These are phyloP conservation scores for Ganoderma lucidum DNA, from an alignment of 1,284 basidiomycete species.

Conservation along the genomic window DNA sequence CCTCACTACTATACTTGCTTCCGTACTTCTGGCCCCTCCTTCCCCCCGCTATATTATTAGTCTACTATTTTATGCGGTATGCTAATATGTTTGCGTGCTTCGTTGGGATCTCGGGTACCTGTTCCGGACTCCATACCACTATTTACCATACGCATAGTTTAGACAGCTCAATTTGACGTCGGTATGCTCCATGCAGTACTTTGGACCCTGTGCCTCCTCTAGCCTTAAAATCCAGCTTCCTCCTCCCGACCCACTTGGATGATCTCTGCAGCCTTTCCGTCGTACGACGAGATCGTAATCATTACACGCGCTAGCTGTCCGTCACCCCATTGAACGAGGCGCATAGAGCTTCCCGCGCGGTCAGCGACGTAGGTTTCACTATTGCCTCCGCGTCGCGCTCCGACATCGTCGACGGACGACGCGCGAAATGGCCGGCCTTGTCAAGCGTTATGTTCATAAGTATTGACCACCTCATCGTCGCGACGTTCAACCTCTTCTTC, in stretches of 20 bases:
- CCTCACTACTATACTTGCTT: constrained; percentile 27
- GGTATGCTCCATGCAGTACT: background rate
- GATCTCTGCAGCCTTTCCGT: background rate
- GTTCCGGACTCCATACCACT: constrained; percentile 1
- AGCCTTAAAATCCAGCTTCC: background rate
- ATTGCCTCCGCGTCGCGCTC: background rate
- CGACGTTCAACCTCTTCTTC: background rate
- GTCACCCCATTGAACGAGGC: background rate
- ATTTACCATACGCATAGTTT: constrained; percentile 7
- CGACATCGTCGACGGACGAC: background rate
- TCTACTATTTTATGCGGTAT: constrained; percentile 19
- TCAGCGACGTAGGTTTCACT: background rate
- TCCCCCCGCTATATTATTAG: constrained; percentile 20
- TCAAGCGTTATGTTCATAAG: background rate
- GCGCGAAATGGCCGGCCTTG: background rate
- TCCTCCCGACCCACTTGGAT: background rate
- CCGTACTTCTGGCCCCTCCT: constrained; percentile 16
- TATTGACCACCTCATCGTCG: background rate
- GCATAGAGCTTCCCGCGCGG: background rate
- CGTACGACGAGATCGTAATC: constrained; percentile 5
- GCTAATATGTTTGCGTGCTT: constrained; percentile 15
- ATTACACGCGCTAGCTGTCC: background rate
- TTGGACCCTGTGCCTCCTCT: background rate
- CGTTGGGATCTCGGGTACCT: background rate
- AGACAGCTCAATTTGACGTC: constrained; percentile 10